Conservation (phyloP, 306 rosid genomes). For the Vigna reflexopilosa region DNA sequence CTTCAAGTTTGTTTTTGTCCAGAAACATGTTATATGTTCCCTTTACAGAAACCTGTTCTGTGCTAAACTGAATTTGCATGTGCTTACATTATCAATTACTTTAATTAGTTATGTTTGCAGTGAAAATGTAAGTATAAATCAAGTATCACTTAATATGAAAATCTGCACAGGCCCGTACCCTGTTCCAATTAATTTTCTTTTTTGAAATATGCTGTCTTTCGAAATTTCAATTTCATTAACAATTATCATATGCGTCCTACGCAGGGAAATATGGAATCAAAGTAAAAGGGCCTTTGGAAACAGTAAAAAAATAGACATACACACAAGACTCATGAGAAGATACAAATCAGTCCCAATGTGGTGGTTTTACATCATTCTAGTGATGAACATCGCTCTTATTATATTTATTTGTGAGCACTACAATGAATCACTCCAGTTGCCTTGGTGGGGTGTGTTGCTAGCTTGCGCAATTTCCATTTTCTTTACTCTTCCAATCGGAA, state of each 20-base stretch:
- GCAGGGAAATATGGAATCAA: slow-evolving; percentile 66
- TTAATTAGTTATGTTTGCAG: not conserved
- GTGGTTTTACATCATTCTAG: slow-evolving; percentile 74
- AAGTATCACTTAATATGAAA: not conserved
- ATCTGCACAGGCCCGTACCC: not conserved
- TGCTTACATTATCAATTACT: not conserved
- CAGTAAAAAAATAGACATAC: slow-evolving; percentile 59
- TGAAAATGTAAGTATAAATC: not conserved
- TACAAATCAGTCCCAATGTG: slow-evolving; percentile 73
- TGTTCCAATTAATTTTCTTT: not conserved
- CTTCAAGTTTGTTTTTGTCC: not conserved
- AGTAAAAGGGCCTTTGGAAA: slow-evolving; percentile 61
- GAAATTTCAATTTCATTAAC: slow-evolving; percentile 18
- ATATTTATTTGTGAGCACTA: slow-evolving; percentile 61
- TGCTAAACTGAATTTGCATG: not conserved
- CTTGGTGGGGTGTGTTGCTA: slow-evolving; percentile 91
- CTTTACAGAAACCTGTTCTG: not conserved
- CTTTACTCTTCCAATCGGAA: slow-evolving; percentile 78
- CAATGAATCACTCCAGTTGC: slow-evolving; percentile 73
- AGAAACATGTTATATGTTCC: not conserved
- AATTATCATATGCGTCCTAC: not conserved
- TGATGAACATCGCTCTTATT: slow-evolving; percentile 65
- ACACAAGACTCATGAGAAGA: slow-evolving; percentile 71
- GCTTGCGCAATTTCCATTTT: slow-evolving; percentile 70
- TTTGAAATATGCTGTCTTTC: slow-evolving; percentile 18